Evolutionary conservation across 495 filamentous ascomycete species (phyloP).

Genomic region (Oidiodendron maius): DNA sequence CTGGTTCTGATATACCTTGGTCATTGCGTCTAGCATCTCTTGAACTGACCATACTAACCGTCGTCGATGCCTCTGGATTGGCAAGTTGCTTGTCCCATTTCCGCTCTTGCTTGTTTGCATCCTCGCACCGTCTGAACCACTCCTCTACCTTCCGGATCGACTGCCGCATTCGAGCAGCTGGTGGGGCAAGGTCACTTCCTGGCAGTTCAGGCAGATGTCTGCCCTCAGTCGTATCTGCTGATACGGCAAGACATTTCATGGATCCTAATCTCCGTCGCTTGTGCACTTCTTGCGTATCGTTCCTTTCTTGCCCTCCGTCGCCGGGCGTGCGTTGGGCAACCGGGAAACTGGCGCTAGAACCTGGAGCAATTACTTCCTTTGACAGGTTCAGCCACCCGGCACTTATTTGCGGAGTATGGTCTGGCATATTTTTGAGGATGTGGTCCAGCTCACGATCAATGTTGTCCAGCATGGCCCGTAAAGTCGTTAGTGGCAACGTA

Average conservation of each 20-base stretch:
- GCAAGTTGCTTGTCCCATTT: too few species aligned
- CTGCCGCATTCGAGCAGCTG: not conserved
- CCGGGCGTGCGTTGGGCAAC: too few species aligned
- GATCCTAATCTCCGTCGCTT: not conserved
- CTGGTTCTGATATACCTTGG: too few species aligned
- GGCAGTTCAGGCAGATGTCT: not conserved
- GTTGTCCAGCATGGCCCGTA: not conserved
- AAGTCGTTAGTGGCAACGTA: not conserved
- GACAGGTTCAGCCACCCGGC: not conserved
- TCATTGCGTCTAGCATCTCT: too few species aligned
- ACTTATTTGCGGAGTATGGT: not conserved
- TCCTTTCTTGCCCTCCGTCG: not conserved
- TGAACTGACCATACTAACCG: too few species aligned
- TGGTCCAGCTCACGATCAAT: not conserved
- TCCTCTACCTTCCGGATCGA: not conserved
- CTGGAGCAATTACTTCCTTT: not conserved
- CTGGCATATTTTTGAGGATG: slow-evolving; percentile 1
- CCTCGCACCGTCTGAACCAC: not conserved
- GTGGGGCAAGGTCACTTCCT: slow-evolving; percentile 1
- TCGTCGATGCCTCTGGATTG: too few species aligned
- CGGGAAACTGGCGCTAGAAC: too few species aligned
- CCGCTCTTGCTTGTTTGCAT: too few species aligned
- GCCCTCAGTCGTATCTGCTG: not conserved
- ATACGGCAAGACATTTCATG: too few species aligned
- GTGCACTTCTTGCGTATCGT: not conserved